Conservation (phyloP, 768 basidiomycete species). For the Nidularia sp. region DNA sequence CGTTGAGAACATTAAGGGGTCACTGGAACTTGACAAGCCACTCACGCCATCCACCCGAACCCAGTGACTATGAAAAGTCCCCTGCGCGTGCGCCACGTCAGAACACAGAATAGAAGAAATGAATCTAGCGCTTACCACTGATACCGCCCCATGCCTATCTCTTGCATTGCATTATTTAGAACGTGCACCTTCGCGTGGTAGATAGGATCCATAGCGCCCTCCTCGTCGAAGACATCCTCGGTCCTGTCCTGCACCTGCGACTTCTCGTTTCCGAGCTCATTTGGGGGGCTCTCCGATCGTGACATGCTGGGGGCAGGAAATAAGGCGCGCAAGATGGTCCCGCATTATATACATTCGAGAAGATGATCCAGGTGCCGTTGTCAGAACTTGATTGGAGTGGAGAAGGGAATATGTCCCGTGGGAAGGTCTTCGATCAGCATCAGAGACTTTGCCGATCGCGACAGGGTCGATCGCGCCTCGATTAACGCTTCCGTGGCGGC, state of each 20-base stretch:
- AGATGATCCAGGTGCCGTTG: too few relatives aligned
- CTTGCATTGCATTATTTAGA: conserved; percentile 15
- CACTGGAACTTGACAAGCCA: not conserved
- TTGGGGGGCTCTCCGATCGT: conserved; percentile 1
- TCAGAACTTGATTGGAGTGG: too few relatives aligned
- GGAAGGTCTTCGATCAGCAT: too few relatives aligned
- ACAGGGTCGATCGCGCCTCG: too few relatives aligned
- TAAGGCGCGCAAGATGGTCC: too few relatives aligned
- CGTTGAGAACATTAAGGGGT: too few relatives aligned
- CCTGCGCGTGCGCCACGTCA: conserved; percentile 8
- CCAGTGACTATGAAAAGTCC: conserved; percentile 21
- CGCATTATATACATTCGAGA: too few relatives aligned
- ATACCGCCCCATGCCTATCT: conserved; percentile 23
- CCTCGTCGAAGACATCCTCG: not conserved
- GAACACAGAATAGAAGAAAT: not conserved
- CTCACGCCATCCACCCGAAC: conserved; percentile 26
- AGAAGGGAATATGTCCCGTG: too few relatives aligned
- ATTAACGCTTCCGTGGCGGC: too few relatives aligned
- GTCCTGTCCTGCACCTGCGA: not conserved
- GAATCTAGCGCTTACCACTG: conserved; percentile 17
- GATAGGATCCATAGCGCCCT: conserved; percentile 5
- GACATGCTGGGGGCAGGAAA: too few relatives aligned
- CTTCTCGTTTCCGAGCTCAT: not conserved
- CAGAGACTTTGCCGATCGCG: too few relatives aligned
- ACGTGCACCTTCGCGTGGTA: conserved; percentile 11